These are phyloP conservation scores for Xylariaceae sp. DNA, from an alignment of 2,329 filamentous ascomycete species.

Conservation along the genomic window DNA sequence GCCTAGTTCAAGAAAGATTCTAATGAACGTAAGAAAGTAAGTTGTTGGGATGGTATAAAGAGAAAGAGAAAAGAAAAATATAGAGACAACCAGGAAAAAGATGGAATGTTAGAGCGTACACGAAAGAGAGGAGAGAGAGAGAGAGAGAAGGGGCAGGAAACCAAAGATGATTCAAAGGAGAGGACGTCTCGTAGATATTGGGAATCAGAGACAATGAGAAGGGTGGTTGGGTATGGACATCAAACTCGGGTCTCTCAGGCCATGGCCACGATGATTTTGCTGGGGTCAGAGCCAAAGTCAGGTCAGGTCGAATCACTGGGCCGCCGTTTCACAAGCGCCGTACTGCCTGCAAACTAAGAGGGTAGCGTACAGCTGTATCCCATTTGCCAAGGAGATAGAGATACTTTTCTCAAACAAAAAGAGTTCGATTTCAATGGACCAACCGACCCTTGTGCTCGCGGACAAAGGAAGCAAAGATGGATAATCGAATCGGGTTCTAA, in stretches of 20 bases:
- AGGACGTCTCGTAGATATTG: constrained; percentile 11
- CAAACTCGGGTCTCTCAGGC: background rate
- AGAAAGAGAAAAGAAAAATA: background rate
- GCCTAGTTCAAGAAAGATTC: constrained; percentile 3
- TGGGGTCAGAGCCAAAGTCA: no score
- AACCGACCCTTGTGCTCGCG: no score
- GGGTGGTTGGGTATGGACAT: background rate
- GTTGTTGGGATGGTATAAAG: background rate
- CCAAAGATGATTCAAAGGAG: no score
- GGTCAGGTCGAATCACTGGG: background rate
- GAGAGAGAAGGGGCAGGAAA: no score
- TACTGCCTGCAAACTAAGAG: no score
- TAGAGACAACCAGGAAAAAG: background rate
- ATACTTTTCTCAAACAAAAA: no score
- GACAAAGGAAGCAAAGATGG: no score
- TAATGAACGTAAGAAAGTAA: constrained; percentile 2
- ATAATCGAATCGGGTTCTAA: no score
- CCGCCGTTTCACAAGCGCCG: background rate
- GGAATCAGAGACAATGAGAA: constrained; percentile 17
- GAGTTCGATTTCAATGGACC: no score
- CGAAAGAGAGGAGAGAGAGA: background rate
- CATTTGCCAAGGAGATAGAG: no score
- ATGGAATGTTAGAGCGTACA: background rate
- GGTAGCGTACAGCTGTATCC: no score
- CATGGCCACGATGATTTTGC: no score